phyloP scores from a whole-genome alignment of 1,284 basidiomycete species.

The Trichosporon asahii region DNA sequence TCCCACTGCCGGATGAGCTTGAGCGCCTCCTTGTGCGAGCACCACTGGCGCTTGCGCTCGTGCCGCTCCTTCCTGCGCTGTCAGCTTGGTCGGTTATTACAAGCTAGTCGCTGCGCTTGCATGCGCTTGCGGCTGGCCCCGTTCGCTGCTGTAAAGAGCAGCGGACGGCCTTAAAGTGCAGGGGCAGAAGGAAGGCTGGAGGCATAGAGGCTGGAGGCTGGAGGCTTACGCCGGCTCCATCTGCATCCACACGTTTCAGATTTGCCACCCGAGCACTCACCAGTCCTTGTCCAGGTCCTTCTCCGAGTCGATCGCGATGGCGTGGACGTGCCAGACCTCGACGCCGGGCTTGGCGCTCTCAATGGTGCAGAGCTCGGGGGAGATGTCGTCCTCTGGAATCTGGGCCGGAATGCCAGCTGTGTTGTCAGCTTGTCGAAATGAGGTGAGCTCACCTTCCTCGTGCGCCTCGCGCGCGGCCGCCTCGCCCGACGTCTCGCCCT shows the following conservation, averaged over 20 bases:
- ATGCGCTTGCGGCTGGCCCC: too few species aligned
- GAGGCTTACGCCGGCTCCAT: not conserved
- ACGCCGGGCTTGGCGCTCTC: not conserved
- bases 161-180: not conserved
- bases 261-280: slow-evolving; percentile 24
- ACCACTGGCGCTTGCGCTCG: slow-evolving; percentile 37
- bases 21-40: slow-evolving; percentile 22
- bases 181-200: not conserved
- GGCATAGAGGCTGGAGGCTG: too few species aligned
- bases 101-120: too few species aligned
- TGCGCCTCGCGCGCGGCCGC: slow-evolving; percentile 48
- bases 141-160: too few species aligned
- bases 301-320: slow-evolving; percentile 25
- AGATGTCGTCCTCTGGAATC: slow-evolving; percentile 9
- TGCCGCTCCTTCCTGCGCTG: slow-evolving; percentile 36
- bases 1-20: slow-evolving; percentile 35
- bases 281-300: slow-evolving; percentile 26
- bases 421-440: not conserved
- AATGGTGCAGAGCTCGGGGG: slow-evolving; percentile 8
- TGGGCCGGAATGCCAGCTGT: slow-evolving; percentile 14
- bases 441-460: slow-evolving; percentile 43
- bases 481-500: slow-evolving; percentile 43
- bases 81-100: too few species aligned
- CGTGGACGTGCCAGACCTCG: slow-evolving; percentile 40
- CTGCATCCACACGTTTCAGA: not conserved